Base-by-base conservation (phyloP, 805 yeast genomes). In the Metschnikowia corniflorae region DNA sequence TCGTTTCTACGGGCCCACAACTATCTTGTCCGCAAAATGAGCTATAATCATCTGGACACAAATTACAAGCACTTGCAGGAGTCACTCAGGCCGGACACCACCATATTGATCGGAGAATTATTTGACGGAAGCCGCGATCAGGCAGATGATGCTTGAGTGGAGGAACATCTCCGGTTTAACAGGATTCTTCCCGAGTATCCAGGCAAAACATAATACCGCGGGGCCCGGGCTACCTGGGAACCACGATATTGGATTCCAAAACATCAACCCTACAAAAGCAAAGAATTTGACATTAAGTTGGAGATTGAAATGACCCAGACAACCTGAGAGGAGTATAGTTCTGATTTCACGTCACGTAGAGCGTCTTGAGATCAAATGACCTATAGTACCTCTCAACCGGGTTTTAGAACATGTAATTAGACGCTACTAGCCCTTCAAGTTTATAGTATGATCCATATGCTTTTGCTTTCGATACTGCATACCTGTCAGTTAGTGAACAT, bases 51-150 rank as follows among this genome's bases (percentile, higher is more conserved):
- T 52, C 80, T 87, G 48, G 80, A 76, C 44, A 71, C 88, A 36
- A 88, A 91, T 57, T 78, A 86, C 71, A 72, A 75, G 49, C 65
- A 67, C 41, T 60, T 82, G 26, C 82, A 82, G 43, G 45, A 61
- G 6, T 45, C 61, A 2, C 68, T 93, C 36, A 75, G 77, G 23
- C 96, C 97, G 0, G 83, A 88, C 51, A 67, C 83, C 1, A 77
- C 79, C 4, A 60, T 91, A 5, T 91, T 87, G 54, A 62, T 93
- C 18, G 98, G 98, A 2, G 98, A 93, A 57, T 60, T 91, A 49
- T 84, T 91, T 55, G 98, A 93, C 61, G 97, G 97, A 9, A 97
- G 97, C 0, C 70, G 98, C 40, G 82, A 81, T 37, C 88, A 95
- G 91, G 76, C 73, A 26, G 78, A 76, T 43, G 71, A 71, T 22